Base-by-base conservation (phyloP, 441 rosid genomes). In the Aleurites moluccanus region DNA sequence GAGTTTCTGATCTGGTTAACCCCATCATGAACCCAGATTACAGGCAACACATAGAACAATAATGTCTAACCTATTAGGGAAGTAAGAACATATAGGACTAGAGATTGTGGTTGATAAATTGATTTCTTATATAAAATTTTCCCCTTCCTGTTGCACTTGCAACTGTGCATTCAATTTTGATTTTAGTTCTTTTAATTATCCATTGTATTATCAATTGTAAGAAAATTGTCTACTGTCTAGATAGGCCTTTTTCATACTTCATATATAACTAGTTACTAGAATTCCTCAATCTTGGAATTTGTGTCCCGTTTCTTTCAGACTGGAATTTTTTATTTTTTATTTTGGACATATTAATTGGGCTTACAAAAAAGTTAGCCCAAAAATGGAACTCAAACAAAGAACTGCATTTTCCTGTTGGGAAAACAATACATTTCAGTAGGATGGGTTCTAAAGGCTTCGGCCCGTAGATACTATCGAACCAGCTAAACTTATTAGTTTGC, bases 1-100 rank as follows among this genome's bases (percentile, higher is more conserved):
- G 78, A 53, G 72, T 82, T n/a, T 80, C 83, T 20, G 64, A 75
- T 64, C 33, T 27, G 35, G 38, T 66, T 76, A 75, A 69, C 40
- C 57, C 69, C 13, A 20, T 9, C 11, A 20, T 64, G 60, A 62
- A 61, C 80, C 80, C 76, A 28, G 65, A 38, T 61, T 67, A 23
- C 69, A n/a, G 70, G 55, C 79, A 33, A 63, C 75, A 73, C 27
- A 55, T 52, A 6, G 69, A 80, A 56, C 79, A 64, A 33, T 75
- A 72, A 73, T 33, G 73, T 10, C 57, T 72, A 73, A 74, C 77
- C 75, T 30, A 25, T 64, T 15, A 40, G 60, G 20, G 57, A 70
- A 42, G 0, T 25, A 59, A 45, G 67, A 55, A 62, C 3, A 16
- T 20, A 35, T 15, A 72, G 67, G 60, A 57, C 14, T 63, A 66